phyloP scores from a whole-genome alignment of 495 filamentous ascomycete species.

The Daldinia grandis region DNA sequence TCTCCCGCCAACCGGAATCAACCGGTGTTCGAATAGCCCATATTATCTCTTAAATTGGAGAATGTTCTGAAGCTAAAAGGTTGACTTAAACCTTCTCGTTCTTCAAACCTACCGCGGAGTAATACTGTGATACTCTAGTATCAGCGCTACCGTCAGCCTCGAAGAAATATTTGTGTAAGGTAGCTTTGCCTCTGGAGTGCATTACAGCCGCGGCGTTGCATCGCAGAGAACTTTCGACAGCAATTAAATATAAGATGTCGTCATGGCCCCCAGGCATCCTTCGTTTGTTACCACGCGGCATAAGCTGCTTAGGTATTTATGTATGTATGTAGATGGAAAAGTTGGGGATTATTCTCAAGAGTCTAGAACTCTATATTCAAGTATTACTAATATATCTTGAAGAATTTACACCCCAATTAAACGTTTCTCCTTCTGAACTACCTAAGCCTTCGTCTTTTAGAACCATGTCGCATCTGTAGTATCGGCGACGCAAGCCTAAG shows the following conservation, averaged over 20 bases:
- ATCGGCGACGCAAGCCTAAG: slow-evolving; percentile 20
- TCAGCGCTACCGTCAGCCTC: not conserved
- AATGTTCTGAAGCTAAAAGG: slow-evolving; percentile 1
- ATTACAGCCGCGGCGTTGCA: slow-evolving; percentile 30
- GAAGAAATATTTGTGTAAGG: not conserved
- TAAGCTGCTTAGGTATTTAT: slow-evolving; percentile 1
- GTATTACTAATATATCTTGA: slow-evolving; percentile 1
- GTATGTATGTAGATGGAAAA: not conserved
- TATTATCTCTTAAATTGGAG: not conserved
- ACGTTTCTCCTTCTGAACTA: not conserved
- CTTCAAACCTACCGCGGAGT: not conserved
- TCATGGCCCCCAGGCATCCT: slow-evolving; percentile 13
- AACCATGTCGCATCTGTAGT: not conserved
- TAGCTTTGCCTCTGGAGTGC: slow-evolving; percentile 18
- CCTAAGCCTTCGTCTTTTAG: not conserved
- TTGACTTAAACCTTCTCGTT: slow-evolving; percentile 10
- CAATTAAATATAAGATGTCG: slow-evolving; percentile 25
- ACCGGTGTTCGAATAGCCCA: slow-evolving; percentile 5
- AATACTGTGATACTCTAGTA: not conserved
- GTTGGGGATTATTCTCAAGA: not conserved
- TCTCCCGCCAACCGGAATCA: slow-evolving; percentile 23
- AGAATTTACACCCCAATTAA: not conserved
- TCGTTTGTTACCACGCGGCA: slow-evolving; percentile 16
- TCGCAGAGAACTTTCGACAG: slow-evolving; percentile 34
- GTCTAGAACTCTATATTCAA: slow-evolving; percentile 11